Evolutionary conservation across 306 rosid genomes (phyloP).

Genomic region (Coriaria nepalensis): DNA sequence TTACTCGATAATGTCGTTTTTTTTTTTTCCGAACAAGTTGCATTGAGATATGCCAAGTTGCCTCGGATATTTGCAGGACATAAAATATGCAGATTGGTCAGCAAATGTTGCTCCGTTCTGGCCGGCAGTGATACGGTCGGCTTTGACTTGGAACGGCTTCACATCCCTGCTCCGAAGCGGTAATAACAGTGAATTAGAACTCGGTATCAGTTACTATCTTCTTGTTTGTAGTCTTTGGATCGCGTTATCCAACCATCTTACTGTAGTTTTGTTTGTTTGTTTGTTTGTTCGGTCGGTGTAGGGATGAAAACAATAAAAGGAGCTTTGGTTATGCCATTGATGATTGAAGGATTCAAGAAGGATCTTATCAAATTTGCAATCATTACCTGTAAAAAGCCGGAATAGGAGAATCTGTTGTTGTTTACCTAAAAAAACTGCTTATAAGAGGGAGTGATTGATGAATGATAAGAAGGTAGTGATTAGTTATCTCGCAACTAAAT

Average conservation of each 20-base stretch:
- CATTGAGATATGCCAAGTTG: neutral
- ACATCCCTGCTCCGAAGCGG: slow-evolving; percentile 54
- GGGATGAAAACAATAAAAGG: slow-evolving; percentile 70
- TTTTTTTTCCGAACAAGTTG: neutral
- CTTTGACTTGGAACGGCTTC: slow-evolving; percentile 71
- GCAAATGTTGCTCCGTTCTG: slow-evolving; percentile 74
- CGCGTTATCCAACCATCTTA: neutral
- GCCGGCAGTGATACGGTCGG: slow-evolving; percentile 88
- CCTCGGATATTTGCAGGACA: slow-evolving; percentile 34
- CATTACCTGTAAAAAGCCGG: slow-evolving; percentile 62
- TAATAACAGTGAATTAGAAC: slow-evolving; percentile 9
- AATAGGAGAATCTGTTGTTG: neutral
- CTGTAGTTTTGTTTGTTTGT: neutral
- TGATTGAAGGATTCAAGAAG: slow-evolving; percentile 80
- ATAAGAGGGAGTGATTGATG: too few relatives aligned
- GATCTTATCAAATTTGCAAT: slow-evolving; percentile 65
- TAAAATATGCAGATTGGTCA: slow-evolving; percentile 79
- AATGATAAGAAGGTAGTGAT: too few relatives aligned
- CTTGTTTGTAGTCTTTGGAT: neutral
- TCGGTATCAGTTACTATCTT: neutral
- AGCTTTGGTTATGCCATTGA: slow-evolving; percentile 87
- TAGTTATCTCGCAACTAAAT: too few relatives aligned
- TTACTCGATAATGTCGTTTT: neutral
- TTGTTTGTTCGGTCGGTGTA: slow-evolving; percentile 14
- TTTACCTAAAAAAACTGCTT: too few relatives aligned